Percentiles rank a stretch among this genome's conserved stretches.
Evolutionary conservation across 2,329 filamentous ascomycete genomes (phyloP).

Genomic region (Aspergillus clavatus): DNA sequence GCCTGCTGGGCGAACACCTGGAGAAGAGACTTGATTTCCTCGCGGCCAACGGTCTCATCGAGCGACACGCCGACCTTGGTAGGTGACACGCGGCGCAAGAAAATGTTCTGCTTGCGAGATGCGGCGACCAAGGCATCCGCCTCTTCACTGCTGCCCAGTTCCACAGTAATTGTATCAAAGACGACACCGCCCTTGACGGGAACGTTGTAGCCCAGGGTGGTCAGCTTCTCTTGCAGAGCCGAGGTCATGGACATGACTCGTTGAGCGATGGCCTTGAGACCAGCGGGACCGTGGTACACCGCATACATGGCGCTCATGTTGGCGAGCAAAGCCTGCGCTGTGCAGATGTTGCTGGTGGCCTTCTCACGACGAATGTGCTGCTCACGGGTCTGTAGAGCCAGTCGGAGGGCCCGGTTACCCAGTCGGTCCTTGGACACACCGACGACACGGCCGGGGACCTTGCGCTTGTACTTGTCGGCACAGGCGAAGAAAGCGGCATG

Average conservation of each 20-base stretch:
- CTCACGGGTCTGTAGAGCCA: slow-evolving; percentile 87
- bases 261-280: slow-evolving; percentile 77
- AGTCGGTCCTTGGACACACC: slow-evolving; percentile 88
- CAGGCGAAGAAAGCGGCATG: slow-evolving; percentile 96
- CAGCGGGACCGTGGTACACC: slow-evolving; percentile 83
- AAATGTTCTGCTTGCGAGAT: slow-evolving; percentile 51
- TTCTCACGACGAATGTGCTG: slow-evolving; percentile 96
- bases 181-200: slow-evolving; percentile 54
- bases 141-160: slow-evolving; percentile 49
- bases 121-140: slow-evolving; percentile 49
- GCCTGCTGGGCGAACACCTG: slow-evolving; percentile 50
- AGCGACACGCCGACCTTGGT: slow-evolving; percentile 67
- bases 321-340: slow-evolving; percentile 84
- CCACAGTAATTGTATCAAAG: slow-evolving; percentile 77
- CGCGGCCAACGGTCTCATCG: slow-evolving; percentile 65
- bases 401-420: slow-evolving; percentile 72
- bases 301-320: slow-evolving; percentile 97
- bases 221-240: slow-evolving; percentile 61
- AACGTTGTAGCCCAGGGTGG: slow-evolving; percentile 60
- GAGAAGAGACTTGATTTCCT: slow-evolving; percentile 55
- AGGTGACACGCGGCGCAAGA: slow-evolving; percentile 59
- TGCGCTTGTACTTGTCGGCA: slow-evolving; percentile 84
- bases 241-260: slow-evolving; percentile 67
- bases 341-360: slow-evolving; percentile 96
- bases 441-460: slow-evolving; percentile 85